A percentile compares a stretch with the other conserved stretches of the same genome.
Conservation (phyloP, 1,284 basidiomycete genomes). For the Kalmanozyma brasiliensis region DNA sequence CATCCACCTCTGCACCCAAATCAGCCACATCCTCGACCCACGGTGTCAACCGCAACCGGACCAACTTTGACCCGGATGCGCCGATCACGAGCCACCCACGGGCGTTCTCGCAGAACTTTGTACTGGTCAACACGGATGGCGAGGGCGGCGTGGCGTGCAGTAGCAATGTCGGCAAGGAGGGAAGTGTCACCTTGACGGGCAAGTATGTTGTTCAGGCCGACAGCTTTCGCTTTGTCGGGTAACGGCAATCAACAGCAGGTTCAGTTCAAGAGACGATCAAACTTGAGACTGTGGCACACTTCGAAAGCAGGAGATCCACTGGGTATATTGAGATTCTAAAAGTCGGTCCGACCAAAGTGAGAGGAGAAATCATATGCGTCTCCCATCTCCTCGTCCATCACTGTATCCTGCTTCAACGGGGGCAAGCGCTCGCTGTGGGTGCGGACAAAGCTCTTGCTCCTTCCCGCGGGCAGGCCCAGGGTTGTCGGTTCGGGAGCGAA, state of each 20-base stretch:
- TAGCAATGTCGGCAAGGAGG: conserved; percentile 34
- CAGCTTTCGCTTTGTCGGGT: conserved; percentile 61
- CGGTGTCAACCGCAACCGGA: conserved; percentile 17
- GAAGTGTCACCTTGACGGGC: conserved; percentile 29
- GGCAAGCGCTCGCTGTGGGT: not conserved
- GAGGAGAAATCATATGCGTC: conserved; percentile 20
- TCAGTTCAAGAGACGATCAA: no score
- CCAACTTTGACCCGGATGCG: conserved; percentile 54
- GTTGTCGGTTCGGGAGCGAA: not conserved
- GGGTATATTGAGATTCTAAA: conserved; percentile 12
- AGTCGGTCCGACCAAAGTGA: conserved; percentile 25
- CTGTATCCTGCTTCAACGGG: not conserved
- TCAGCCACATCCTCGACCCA: conserved; percentile 48
- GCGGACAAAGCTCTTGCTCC: not conserved
- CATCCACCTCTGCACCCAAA: conserved; percentile 53
- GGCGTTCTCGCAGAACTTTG: conserved; percentile 61
- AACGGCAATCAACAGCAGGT: not conserved
- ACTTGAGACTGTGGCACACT: no score
- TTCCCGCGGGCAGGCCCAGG: not conserved
- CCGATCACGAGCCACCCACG: conserved; percentile 56
- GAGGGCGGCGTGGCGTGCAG: conserved; percentile 34
- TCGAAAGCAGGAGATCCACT: not conserved
- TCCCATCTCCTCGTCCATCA: not conserved
- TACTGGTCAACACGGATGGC: conserved; percentile 44
- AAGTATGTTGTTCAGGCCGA: conserved; percentile 62